These are phyloP conservation scores for Saccharomyces hybrid DNA, from an alignment of 1,139 yeast species.

Conservation along the genomic window DNA sequence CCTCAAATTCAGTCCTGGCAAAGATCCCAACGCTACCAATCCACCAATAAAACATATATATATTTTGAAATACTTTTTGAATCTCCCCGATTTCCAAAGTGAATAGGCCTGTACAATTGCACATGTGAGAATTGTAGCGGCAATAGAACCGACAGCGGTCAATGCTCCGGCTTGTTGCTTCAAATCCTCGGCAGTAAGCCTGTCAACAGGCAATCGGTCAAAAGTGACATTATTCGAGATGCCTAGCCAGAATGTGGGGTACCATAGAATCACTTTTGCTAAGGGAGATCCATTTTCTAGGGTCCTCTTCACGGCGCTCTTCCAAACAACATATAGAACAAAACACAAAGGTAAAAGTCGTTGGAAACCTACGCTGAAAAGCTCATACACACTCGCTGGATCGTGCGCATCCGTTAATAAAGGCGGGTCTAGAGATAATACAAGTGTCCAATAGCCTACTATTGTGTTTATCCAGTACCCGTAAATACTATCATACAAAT, in stretches of 20 bases:
- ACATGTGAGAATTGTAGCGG: conserved; percentile 42
- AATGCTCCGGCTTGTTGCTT: conserved; percentile 72
- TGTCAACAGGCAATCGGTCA: conserved; percentile 79
- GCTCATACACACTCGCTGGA: conserved; percentile 47
- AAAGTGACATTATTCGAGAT: conserved; percentile 80
- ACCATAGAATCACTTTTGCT: conserved; percentile 59
- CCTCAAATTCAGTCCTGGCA: conserved; percentile 70
- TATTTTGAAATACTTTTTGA: conserved; percentile 47
- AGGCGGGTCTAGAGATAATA: conserved; percentile 82
- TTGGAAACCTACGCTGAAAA: conserved; percentile 65
- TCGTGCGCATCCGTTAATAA: conserved; percentile 46
- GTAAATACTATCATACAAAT: conserved; percentile 46
- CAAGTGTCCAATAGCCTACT: conserved; percentile 80
- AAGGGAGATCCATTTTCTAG: conserved; percentile 40
- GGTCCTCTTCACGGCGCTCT: conserved; percentile 39
- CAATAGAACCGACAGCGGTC: conserved; percentile 50
- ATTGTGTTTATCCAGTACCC: conserved; percentile 56
- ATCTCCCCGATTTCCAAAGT: conserved; percentile 74
- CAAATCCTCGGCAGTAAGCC: conserved; percentile 66
- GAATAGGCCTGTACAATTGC: conserved; percentile 68
- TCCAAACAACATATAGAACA: conserved; percentile 69
- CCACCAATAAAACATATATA: conserved; percentile 45
- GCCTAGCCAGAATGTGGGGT: conserved; percentile 79
- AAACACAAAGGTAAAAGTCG: conserved; percentile 72
- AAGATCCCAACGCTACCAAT: conserved; percentile 40